Evolutionary conservation across 192 early-diverging fungal species (phyloP), one percentile per base, ranked within the genome.

Genomic region (Phycomyces blakesleeanus): DNA sequence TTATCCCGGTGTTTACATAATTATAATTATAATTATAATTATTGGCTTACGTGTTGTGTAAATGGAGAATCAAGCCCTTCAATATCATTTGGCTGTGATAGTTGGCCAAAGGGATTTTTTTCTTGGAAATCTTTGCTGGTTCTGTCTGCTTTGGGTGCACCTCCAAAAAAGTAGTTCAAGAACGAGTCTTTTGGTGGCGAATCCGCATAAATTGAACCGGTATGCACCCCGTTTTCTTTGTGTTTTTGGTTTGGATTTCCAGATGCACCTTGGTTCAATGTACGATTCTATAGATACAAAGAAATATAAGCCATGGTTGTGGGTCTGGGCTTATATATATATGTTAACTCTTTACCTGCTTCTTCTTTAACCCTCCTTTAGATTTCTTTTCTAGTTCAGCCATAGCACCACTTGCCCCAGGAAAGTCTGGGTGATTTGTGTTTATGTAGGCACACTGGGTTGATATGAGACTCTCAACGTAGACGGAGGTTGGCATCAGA

Each of bases 361-460:
- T 34, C 34, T n/a, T 27, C 34, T 53, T 26, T 63, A 38, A 22
- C 24, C 8, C 21, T 63, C 51, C 39, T 53, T 54, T n/a, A 29
- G 57, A 34, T 26, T n/a, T 25, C 21, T 60, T 84, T 67, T 89
- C 80, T 51, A 91, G 62, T 16, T 84, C 83, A 26, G 72, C 79
- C 69, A 91, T 79, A n/a, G 90, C 85, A 5, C 80, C 83, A 2
- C 79, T 80, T 0, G 83, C 89, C 16, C 89, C 89, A 54, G 86
- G 85, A 70, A 91, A 91, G 67, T 91, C 89, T 0, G 87, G 89
- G 59, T 91, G 89, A 69, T 88, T 87, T 59, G 88, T 89, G 65
- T 91, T 91, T 66, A 91, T 87, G 63, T 91, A 91, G 0, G 87
- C 83, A 56, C 87, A 86, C 73, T 91, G 83, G 59, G 89, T 87